Percentiles rank a stretch among this genome's conserved stretches.
These are phyloP conservation scores for Tolypocladium ovalisporum DNA, from an alignment of 2,329 filamentous ascomycete species.

Conservation along the genomic window DNA sequence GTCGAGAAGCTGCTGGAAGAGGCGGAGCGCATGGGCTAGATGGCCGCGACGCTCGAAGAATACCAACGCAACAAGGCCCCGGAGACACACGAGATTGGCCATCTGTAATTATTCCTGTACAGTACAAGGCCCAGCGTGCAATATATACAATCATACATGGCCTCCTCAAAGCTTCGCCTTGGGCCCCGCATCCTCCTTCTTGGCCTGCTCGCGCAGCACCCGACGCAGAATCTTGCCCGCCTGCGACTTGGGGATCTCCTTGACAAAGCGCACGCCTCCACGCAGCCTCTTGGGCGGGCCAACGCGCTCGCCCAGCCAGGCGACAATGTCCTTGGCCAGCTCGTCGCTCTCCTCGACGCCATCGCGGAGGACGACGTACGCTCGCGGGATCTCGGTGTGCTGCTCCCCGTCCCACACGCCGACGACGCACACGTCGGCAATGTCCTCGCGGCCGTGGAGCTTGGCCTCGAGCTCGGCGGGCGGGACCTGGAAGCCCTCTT, in stretches of 20 bases:
- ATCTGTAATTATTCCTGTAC: neutral
- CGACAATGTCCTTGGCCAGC: slow-evolving; percentile 20
- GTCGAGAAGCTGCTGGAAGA: slow-evolving; percentile 82
- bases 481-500: slow-evolving; percentile 57
- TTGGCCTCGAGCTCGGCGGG: slow-evolving; percentile 54
- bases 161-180: slow-evolving; percentile 24
- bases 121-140: neutral
- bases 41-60: neutral
- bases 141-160: neutral
- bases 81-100: neutral
- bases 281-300: slow-evolving; percentile 57
- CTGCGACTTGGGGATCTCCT: slow-evolving; percentile 60
- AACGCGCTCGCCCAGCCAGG: slow-evolving; percentile 43
- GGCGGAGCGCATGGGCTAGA: slow-evolving; percentile 63
- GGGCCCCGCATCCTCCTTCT: slow-evolving; percentile 19
- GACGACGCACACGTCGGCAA: slow-evolving; percentile 53
- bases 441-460: slow-evolving; percentile 29
- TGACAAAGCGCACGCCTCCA: slow-evolving; percentile 58
- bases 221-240: slow-evolving; percentile 38
- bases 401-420: slow-evolving; percentile 46
- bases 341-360: slow-evolving; percentile 24
- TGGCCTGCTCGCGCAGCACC: slow-evolving; percentile 34
- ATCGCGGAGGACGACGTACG: slow-evolving; percentile 23
- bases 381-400: slow-evolving; percentile 57
- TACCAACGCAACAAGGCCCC: neutral